These are phyloP conservation scores for Beauveria sp. DNA, from an alignment of 2,329 filamentous ascomycete genomes.

Conservation along the genomic window DNA sequence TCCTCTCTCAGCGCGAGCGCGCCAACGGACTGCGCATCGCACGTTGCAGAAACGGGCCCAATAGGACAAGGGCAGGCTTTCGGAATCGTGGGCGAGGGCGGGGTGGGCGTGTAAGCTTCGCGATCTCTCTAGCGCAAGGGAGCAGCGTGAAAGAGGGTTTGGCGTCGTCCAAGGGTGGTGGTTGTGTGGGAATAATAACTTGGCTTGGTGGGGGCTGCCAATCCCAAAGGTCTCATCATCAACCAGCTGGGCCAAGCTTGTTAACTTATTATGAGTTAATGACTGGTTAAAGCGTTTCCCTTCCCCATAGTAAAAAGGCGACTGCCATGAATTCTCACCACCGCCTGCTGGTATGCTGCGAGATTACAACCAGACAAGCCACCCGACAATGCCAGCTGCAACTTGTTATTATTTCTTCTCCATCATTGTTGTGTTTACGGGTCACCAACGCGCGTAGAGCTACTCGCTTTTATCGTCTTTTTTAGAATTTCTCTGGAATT, in stretches of 20 bases:
- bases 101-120: neutral
- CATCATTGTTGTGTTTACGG: neutral
- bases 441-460: neutral
- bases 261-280: neutral
- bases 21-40: neutral
- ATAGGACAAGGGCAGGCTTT: neutral
- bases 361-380: constrained; percentile 9
- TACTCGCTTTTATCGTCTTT: neutral
- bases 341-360: constrained; percentile 5
- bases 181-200: neutral
- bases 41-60: neutral
- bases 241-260: no score
- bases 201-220: neutral
- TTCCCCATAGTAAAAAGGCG: neutral
- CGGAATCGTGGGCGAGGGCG: neutral
- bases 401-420: neutral
- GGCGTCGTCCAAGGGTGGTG: neutral
- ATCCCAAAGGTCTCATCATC: neutral
- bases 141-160: no score
- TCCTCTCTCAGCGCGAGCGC: neutral
- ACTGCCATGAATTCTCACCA: constrained; percentile 1
- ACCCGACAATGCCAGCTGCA: neutral
- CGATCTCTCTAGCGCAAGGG: neutral
- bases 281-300: neutral
- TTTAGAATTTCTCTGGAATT: neutral